phyloP scores from a whole-genome alignment of 192 early-diverging fungal species.

The Anaeromyces robustus region DNA sequence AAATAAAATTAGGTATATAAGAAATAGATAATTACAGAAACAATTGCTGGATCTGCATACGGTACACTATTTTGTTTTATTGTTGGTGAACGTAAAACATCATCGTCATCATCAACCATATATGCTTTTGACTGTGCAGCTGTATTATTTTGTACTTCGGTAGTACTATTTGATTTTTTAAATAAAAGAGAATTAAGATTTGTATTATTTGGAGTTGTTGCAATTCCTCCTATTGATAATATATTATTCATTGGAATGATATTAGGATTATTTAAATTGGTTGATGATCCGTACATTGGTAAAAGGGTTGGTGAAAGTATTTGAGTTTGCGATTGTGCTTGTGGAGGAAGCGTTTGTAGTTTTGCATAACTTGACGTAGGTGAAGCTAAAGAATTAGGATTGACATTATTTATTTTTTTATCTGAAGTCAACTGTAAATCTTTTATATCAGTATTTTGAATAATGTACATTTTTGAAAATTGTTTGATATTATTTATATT shows the following conservation, averaged over 20 bases:
- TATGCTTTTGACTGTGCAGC: not conserved
- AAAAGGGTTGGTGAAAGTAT: not conserved
- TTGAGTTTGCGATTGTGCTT: not conserved
- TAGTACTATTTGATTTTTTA: not conserved
- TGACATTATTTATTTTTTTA: not conserved
- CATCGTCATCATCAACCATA: not conserved
- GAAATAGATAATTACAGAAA: not conserved
- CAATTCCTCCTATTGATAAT: not conserved
- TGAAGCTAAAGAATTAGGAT: not conserved
- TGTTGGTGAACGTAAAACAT: not conserved
- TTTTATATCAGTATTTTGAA: not conserved
- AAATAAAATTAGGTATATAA: no score
- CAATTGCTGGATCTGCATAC: not conserved
- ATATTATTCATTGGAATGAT: not conserved
- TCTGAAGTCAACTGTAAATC: not conserved
- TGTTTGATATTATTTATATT: not conserved
- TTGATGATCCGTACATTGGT: not conserved
- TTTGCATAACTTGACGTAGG: not conserved
- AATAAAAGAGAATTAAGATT: not conserved
- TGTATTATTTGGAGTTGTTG: not conserved
- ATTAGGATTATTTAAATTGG: not conserved
- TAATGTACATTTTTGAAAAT: not conserved
- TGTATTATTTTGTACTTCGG: not conserved
- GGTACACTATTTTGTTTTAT: not conserved
- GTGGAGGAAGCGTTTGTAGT: not conserved